phyloP scores from a whole-genome alignment of 1,139 yeast genomes.

The Blastobotrys buckinghamii region DNA sequence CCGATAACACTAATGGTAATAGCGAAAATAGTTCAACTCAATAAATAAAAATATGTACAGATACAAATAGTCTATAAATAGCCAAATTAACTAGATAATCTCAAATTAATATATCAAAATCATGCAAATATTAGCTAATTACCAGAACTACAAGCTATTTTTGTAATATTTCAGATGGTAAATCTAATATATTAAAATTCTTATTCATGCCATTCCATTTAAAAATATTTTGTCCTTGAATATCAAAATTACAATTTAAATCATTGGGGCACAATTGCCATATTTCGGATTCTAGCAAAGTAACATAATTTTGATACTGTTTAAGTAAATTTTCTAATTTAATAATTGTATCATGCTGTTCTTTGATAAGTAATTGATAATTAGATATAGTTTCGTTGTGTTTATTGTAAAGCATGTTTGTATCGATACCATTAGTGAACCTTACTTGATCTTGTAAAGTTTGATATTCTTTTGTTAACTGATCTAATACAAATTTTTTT shows the following conservation, averaged over 20 bases:
- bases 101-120: too few species aligned
- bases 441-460: background rate
- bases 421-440: background rate
- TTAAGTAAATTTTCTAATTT: background rate
- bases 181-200: background rate
- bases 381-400: background rate
- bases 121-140: too few species aligned
- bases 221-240: background rate
- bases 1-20: background rate
- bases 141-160: too few species aligned
- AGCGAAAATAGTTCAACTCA: background rate
- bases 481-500: conserved; percentile 8
- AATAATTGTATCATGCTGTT: background rate
- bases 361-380: background rate
- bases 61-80: background rate
- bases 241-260: background rate
- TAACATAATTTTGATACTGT: background rate
- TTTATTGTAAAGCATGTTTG: background rate
- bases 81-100: background rate
- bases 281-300: conserved; percentile 5
- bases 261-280: background rate
- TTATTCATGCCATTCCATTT: background rate
- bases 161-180: background rate
- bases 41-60: background rate
- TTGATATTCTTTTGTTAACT: background rate